These are phyloP conservation scores for Lecanicillium sp. DNA, from an alignment of 2,329 filamentous ascomycete genomes.

Conservation along the genomic window DNA sequence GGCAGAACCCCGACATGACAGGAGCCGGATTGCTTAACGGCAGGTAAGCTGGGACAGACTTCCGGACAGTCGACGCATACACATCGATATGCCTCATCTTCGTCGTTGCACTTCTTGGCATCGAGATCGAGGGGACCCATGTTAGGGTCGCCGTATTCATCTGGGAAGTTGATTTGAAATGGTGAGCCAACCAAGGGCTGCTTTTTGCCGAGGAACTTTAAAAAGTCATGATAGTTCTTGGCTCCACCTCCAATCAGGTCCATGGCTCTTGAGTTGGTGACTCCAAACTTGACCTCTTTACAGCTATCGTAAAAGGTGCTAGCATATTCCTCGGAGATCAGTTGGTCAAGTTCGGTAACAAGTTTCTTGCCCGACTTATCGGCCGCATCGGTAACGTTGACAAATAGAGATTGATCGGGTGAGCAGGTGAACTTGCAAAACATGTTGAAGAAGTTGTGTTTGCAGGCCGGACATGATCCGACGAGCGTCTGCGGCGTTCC, in stretches of 20 bases:
- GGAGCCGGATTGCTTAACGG: conserved; percentile 57
- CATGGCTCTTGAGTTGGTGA: conserved; percentile 89
- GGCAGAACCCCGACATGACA: conserved; percentile 85
- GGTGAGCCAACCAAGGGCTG: conserved; percentile 78
- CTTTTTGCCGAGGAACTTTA: conserved; percentile 90
- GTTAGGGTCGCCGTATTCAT: conserved; percentile 49
- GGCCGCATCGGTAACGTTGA: conserved; percentile 78
- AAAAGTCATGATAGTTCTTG: conserved; percentile 76
- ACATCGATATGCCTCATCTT: conserved; percentile 78
- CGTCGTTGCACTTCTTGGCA: conserved; percentile 82
- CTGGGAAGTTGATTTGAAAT: conserved; percentile 94
- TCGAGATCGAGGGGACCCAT: conserved; percentile 66
- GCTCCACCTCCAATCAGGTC: conserved; percentile 93
- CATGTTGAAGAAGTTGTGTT: conserved; percentile 95
- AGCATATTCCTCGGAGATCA: conserved; percentile 78
- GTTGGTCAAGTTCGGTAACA: conserved; percentile 86
- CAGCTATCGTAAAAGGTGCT: conserved; percentile 91
- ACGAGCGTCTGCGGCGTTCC: conserved; percentile 84
- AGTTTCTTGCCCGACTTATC: conserved; percentile 46
- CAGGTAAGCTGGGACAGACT: conserved; percentile 75
- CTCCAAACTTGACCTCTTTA: conserved; percentile 97
- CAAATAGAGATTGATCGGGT: conserved; percentile 87
- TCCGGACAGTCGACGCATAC: conserved; percentile 88
- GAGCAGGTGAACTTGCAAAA: conserved; percentile 99
- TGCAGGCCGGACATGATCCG: conserved; percentile 90